Base-by-base conservation (phyloP, 2,329 filamentous ascomycete species). In the Amylocarpus encephaloides region DNA sequence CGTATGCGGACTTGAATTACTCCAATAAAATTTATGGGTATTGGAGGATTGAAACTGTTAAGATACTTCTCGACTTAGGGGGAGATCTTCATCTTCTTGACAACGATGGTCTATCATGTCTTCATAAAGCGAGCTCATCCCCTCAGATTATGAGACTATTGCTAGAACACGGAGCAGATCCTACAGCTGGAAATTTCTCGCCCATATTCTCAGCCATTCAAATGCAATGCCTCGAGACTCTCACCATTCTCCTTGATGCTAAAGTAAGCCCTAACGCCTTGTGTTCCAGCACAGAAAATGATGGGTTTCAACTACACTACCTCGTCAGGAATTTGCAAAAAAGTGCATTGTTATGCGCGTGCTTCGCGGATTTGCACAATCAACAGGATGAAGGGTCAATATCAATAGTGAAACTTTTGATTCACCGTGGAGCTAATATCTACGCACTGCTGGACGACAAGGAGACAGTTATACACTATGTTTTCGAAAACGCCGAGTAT, bases 101-200 rank as follows among this genome's bases (percentile, higher is more conserved):
- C 45, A 48, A 49, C 11, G 22, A 49, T 19, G 51, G 46, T 9
- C 38, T 50, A 13, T 50, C 51, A 30, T 48, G 42, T 46, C 53
- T 56, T 48, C 50, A 56, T 29, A 49, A 56, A 49, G 51, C 53
- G 29, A 42, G 38, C 43, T 52, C 53, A 15, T 55, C 53, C 18
- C 43, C 53, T 41, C 32, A 55, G 16, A 52, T 55, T 29, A 52
- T 48, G 50, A 52, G 33, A 43, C 44, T 50, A 7, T 42, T 55
- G 16, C 38, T 55, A 22, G 38, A 46, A 41, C 12, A 41, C 48
- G 53, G 53, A 12, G 53, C 53, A 30, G 53, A 55, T 41, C 10
- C 48, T 19, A 41, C 42, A 41, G 46, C 46, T 26, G 50, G 55
- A n/a, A 55, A 51, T 13, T 7, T 48, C 15, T 50, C 55, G 9